Evolutionary conservation across 805 yeast species (phyloP).

Genomic region (Pichia heedii): DNA sequence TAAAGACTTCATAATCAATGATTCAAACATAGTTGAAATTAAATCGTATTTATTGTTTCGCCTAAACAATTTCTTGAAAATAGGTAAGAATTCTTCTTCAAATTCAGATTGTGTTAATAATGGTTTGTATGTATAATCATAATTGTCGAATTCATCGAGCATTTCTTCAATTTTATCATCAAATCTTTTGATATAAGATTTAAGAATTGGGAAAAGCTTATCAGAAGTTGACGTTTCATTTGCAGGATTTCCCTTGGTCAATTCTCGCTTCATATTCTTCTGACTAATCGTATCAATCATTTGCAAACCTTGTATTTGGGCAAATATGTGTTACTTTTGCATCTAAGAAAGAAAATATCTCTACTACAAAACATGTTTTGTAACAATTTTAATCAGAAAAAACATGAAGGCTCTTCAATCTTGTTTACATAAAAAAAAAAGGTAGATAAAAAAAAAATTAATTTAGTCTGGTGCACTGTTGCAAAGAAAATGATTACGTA

Average conservation of each 20-base stretch:
- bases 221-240: not conserved
- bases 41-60: conserved; percentile 10
- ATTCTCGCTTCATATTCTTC: not conserved
- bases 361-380: too few species aligned
- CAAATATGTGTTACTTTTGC: too few species aligned
- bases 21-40: conserved; percentile 12
- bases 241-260: not conserved
- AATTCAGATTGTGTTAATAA: conserved; percentile 16
- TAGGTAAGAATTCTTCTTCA: conserved; percentile 15
- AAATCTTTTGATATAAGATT: conserved; percentile 2
- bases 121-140: conserved; percentile 17
- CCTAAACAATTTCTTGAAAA: conserved; percentile 12
- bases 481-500: too few species aligned
- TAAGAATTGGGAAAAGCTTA: not conserved
- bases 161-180: conserved; percentile 11
- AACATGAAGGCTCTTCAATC: too few species aligned
- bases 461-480: too few species aligned
- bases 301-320: too few species aligned
- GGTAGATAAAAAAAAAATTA: too few species aligned
- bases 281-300: too few species aligned
- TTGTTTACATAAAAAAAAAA: too few species aligned
- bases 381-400: too few species aligned
- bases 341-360: too few species aligned
- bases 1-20: conserved; percentile 1
- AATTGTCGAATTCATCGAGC: conserved; percentile 12